A percentile compares a stretch with the other conserved stretches of the same genome.
Conservation (phyloP, 306 rosid genomes). For the Delonix regia region DNA sequence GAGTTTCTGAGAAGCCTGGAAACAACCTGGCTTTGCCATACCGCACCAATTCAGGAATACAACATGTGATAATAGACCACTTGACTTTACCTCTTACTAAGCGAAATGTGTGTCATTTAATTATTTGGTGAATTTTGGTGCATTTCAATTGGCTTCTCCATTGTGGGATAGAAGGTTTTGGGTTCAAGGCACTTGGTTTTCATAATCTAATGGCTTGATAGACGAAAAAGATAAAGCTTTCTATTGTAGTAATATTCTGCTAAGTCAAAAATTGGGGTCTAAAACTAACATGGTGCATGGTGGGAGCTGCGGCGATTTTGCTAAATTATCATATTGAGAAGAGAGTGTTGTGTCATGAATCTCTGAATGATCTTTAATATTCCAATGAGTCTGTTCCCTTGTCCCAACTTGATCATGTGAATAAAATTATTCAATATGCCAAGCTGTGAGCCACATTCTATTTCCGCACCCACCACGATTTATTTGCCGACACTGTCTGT, state of each 20-base stretch:
- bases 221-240: background rate
- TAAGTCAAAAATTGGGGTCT: no score
- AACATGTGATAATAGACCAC: background rate
- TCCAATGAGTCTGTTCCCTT: conserved; percentile 20
- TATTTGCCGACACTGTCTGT: conserved; percentile 41
- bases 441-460: conserved; percentile 54
- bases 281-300: background rate
- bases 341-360: conserved; percentile 4
- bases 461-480: conserved; percentile 39
- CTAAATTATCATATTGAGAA: conserved; percentile 1
- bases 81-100: conserved; percentile 7
- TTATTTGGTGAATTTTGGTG: background rate
- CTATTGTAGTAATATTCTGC: background rate
- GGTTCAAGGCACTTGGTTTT: background rate
- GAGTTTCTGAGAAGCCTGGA: conserved; percentile 8
- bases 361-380: conserved; percentile 1
- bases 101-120: background rate
- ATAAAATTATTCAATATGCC: conserved; percentile 40
- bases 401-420: conserved; percentile 43
- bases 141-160: background rate
- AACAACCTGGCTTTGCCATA: conserved; percentile 1
- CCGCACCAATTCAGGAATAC: conserved; percentile 4
- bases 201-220: background rate
- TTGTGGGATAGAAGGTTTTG: background rate
- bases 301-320: conserved; percentile 14